Base-by-base conservation (phyloP, 164 flowering plant species). In the Piper longum region DNA sequence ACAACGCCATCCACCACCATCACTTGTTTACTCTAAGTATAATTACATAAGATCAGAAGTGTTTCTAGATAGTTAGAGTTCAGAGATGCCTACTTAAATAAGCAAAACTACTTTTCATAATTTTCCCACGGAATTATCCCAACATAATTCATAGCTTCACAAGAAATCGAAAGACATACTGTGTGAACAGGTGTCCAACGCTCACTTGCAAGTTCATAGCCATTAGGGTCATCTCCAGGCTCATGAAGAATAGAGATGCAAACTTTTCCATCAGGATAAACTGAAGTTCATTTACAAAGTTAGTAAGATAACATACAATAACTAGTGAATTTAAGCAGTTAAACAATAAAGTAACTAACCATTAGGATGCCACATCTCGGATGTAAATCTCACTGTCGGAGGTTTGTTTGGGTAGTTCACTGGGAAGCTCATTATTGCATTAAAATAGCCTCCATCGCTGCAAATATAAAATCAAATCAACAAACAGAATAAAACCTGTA, bases 151-250 rank as follows among this genome's bases (percentile, higher is more conserved):
- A 26, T 26, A 26, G 36, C 36, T 26, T 26, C 36, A 26, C 36
- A 26, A 26, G 1, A 26, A 26, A 26, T 26, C 36, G 36, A 26
- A 26, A 26, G 36, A 26, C 79, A 54, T 83, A 91, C 98, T 60
- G 98, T 91, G 71, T 91, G 98, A 41, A 91, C 85, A 41, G 98
- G 98, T 11, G 77, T 80, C 98, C 98, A 91, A 9, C 98, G 95
- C 73, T 91, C 98, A 76, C 96, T 89, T 43, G 98, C 95, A 72
- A 91, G 92, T 77, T 91, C 98, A 63, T 91, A 91, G 55, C 98
- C 98, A 81, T 85, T 89, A 43, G 98, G 98, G 60, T 92, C 98
- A 39, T 92, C 98, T 18, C 98, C 98, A 63, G 98, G 96, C 16
- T 96, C 91, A 76, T 91, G 98, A 66, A 91, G 96, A 72, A 91